Percentiles rank a stretch among this genome's conserved stretches.
phyloP scores from a whole-genome alignment of 371 early-diverging fungal species.

The Synchytrium microbalum region DNA sequence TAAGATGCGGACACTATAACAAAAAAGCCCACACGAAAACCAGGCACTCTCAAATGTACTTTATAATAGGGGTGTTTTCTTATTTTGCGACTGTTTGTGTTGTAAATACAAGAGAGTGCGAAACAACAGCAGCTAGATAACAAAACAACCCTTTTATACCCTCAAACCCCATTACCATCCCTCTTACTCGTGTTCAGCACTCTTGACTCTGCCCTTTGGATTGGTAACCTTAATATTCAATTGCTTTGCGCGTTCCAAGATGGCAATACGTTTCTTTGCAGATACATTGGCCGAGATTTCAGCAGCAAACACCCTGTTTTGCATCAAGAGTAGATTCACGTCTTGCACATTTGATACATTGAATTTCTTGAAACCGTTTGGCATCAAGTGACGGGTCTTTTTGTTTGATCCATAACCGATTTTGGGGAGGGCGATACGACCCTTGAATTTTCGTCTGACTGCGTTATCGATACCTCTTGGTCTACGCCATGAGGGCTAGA shows the following conservation, averaged over 20 bases:
- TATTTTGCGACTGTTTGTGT: no score
- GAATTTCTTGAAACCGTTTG: constrained; percentile 98
- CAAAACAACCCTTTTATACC: neutral
- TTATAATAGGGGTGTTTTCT: no score
- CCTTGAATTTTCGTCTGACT: constrained; percentile 98
- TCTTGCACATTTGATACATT: constrained; percentile 91
- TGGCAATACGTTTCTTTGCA: constrained; percentile 94
- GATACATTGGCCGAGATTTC: constrained; percentile 98
- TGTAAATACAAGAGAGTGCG: no score
- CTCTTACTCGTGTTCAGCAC: constrained; percentile 25
- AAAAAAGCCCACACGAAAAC: no score
- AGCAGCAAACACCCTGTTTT: constrained; percentile 98
- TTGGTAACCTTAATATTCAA: constrained; percentile 97
- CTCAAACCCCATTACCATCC: neutral
- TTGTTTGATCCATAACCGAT: constrained; percentile 98
- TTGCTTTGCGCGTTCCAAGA: constrained; percentile 96
- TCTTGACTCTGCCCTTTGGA: constrained; percentile 90
- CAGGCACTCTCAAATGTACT: no score
- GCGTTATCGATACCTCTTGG: constrained; percentile 99
- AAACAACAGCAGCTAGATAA: no score
- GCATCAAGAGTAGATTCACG: constrained; percentile 95
- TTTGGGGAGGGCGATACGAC: constrained; percentile 98
- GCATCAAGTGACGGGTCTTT: constrained; percentile 92
- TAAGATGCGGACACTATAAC: no score
- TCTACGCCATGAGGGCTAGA: constrained; percentile 97